Base-by-base conservation (phyloP, 108 stramenopile genomes). In the Fragilaria crotonensis region DNA sequence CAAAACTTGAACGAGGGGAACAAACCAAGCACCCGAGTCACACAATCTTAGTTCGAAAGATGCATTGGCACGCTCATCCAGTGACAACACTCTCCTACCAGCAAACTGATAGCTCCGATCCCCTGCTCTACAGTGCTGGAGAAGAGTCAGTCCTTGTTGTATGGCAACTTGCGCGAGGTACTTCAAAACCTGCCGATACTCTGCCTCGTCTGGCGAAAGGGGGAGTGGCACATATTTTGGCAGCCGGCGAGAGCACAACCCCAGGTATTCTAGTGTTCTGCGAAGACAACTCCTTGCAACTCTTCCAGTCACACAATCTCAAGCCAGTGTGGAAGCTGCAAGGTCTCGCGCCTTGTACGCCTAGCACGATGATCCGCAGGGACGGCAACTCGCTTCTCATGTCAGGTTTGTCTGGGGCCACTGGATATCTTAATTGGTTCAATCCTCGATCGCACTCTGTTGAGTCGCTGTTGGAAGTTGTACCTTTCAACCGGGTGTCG, bases 21-120 rank as follows among this genome's bases (percentile, higher is more conserved):
- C 25, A 54, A 55, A 19, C 19, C 26, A 25, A 49, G 21, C 77
- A 81, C 62, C 89, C 89, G 0, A 44, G 64, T 26, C 59, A 55
- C n/a, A 51, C 56, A 5, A 66, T 81, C 28, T 61, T 84, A 7
- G 61, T 58, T 26, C 57, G 79, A 20, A 63, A 68, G 23, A 61
- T 87, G 1, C 90, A 91, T 45, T 91, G 90, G 90, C 90, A 91
- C 52, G 66, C 90, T 1, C 86, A 85, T 60, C 74, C 90, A 3
- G 86, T 88, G 2, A 45, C 73, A 14, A 67, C 76, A 0, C 48
- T 90, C 50, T 45, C 70, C 1, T 85, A 69, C 63, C n/a, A n/a
- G n/a, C n/a, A n/a, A n/a, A n/a, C n/a, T n/a, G n/a, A n/a, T n/a
- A n/a, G n/a, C n/a, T n/a, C n/a, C n/a, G n/a, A n/a, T n/a, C n/a